Conservation (phyloP, 1,284 basidiomycete species). For the Phylloporus gajari region DNA sequence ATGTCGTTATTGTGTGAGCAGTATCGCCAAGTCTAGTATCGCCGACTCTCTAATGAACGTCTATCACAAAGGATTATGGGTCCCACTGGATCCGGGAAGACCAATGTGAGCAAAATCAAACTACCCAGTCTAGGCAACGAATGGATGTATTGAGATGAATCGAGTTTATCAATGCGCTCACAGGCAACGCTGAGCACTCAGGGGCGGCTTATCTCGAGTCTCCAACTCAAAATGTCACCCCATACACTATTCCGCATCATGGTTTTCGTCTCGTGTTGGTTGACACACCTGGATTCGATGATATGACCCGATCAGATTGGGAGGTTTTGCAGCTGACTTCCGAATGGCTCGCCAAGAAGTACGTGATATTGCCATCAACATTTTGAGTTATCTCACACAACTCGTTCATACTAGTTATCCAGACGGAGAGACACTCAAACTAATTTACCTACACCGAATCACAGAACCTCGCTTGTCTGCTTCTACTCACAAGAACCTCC, state of each 20-base stretch:
- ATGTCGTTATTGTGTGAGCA: slow-evolving; percentile 27
- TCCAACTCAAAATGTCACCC: slow-evolving; percentile 20
- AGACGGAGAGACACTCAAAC: slow-evolving; percentile 14
- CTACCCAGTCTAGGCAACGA: not conserved
- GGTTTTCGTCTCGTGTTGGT: slow-evolving; percentile 31
- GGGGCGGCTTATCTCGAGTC: slow-evolving; percentile 20
- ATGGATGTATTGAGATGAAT: not conserved
- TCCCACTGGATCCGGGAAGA: slow-evolving; percentile 35
- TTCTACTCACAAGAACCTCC: slow-evolving; percentile 55
- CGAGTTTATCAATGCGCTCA: slow-evolving; percentile 33
- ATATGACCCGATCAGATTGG: slow-evolving; percentile 35
- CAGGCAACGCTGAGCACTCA: slow-evolving; percentile 7
- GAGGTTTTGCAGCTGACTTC: slow-evolving; percentile 39
- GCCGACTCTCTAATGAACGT: not conserved
- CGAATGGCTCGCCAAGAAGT: slow-evolving; percentile 38
- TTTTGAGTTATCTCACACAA: no score
- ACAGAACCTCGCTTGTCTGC: slow-evolving; percentile 58
- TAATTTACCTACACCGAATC: slow-evolving; percentile 62
- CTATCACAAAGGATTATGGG: slow-evolving; percentile 30
- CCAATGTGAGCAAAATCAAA: slow-evolving; percentile 24
- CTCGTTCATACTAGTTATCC: slow-evolving; percentile 23
- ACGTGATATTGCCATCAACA: not conserved
- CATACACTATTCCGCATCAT: not conserved
- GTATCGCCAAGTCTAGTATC: no score
- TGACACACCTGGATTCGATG: slow-evolving; percentile 42